These are phyloP conservation scores for Xerocomus potaroensis DNA, from an alignment of 768 basidiomycete genomes.

Conservation along the genomic window DNA sequence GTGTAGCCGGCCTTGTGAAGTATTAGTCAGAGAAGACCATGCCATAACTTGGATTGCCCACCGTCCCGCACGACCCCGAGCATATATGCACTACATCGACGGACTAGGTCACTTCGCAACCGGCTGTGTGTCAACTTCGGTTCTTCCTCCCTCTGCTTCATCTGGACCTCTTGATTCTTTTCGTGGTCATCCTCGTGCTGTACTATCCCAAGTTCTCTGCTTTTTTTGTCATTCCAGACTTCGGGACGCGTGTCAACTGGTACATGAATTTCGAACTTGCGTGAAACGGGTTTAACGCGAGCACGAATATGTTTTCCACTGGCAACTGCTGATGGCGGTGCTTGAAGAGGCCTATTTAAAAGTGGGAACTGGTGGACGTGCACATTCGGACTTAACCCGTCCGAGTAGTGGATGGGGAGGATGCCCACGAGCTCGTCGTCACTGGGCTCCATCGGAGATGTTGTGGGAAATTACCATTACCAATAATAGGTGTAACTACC, in stretches of 20 bases:
- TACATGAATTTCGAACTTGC: constrained; percentile 70
- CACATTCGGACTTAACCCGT: constrained; percentile 54
- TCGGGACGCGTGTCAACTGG: constrained; percentile 78
- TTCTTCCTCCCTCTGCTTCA: constrained; percentile 45
- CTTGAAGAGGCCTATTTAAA: constrained; percentile 65
- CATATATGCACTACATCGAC: constrained; percentile 62
- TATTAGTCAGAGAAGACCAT: constrained; percentile 9
- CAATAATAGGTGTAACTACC: no score
- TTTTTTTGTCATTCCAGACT: constrained; percentile 74
- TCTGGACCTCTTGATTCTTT: constrained; percentile 61
- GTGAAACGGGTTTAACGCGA: constrained; percentile 60
- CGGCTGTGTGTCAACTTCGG: constrained; percentile 66
- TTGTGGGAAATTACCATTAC: constrained; percentile 26
- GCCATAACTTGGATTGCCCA: constrained; percentile 28
- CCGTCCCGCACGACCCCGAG: constrained; percentile 75
- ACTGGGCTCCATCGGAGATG: constrained; percentile 17
- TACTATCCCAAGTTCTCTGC: constrained; percentile 61
- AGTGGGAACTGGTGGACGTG: constrained; percentile 84
- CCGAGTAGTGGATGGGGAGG: constrained; percentile 71
- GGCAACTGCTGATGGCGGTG: constrained; percentile 65
- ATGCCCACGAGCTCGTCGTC: constrained; percentile 62
- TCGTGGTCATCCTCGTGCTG: constrained; percentile 72
- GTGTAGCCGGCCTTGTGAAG: constrained; percentile 57
- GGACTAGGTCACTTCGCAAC: constrained; percentile 67
- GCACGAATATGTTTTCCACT: constrained; percentile 77